These are phyloP conservation scores for Fusarium mangiferae DNA, from an alignment of 2,329 filamentous ascomycete genomes.

Conservation along the genomic window DNA sequence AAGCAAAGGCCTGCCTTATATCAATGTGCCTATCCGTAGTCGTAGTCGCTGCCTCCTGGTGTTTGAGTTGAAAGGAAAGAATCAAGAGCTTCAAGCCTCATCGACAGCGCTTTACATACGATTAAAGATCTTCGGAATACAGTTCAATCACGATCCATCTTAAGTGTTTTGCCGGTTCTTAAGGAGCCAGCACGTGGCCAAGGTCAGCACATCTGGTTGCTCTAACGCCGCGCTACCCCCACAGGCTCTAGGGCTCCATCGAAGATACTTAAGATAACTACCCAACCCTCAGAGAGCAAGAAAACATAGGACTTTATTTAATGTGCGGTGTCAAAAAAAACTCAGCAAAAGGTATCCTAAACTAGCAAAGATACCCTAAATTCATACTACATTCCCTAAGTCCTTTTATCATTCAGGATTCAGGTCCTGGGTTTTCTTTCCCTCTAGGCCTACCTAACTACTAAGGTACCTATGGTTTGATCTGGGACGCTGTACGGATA, in stretches of 20 bases:
- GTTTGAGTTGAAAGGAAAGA: neutral
- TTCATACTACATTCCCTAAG: too few species aligned
- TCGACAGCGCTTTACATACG: neutral
- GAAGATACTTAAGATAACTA: neutral
- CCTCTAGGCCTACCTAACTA: neutral
- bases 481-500: neutral
- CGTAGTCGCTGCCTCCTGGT: neutral
- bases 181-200: neutral
- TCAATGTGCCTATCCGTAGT: neutral
- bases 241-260: neutral
- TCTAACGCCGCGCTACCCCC: constrained; percentile 5
- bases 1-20: constrained; percentile 7
- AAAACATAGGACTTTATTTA: too few species aligned
- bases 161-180: neutral
- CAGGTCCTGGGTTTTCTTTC: too few species aligned
- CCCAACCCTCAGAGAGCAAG: too few species aligned
- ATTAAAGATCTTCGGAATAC: neutral
- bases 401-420: too few species aligned
- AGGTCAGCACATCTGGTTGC: neutral
- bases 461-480: neutral
- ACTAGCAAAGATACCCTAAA: too few species aligned
- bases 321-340: too few species aligned
- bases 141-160: neutral
- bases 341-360: too few species aligned
- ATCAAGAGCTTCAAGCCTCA: neutral